Base-by-base conservation (phyloP, 2,329 filamentous ascomycete genomes). In the Biscogniauxia mediterranea region DNA sequence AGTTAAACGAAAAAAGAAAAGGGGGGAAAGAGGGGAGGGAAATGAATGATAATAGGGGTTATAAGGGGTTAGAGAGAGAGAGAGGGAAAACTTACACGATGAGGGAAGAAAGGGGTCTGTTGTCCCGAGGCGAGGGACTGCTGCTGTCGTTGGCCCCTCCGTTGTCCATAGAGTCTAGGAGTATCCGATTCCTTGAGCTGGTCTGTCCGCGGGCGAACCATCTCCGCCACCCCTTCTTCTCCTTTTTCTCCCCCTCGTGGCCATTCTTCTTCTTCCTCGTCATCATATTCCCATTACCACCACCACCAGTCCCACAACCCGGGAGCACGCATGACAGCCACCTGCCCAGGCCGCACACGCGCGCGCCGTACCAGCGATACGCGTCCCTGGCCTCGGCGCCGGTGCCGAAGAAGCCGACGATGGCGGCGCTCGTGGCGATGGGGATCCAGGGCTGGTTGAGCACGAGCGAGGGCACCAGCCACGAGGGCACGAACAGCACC, bases 331-430 rank as follows among this genome's bases (percentile, higher is more conserved):
- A 20, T 7, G 38, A 6, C 32, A 17, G 42, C 5, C 26, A 55
- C 25, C 50, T 26, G 23, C 46, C 59, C 19, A 73, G 50, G 9
- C 68, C 60, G 8, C 8, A 38, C 5, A 70, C 2, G 2, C 55
- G 23, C 23, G 51, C 19, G 2, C 66, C 66, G 57, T 66, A 68
- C 3, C 46, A 26, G 5, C 82, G 76, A 69, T 86, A 86, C 57
- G 74, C 75, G 60, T 82, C 82, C 62, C 80, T 73, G 11, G 82
- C 81, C 28, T 86, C 83, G 25, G 77, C 77, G n/a, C 81, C 84
- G 61, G 79, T 79, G 53, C 85, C 84, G 59, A 86, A 87, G 71
- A 84, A 85, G 28, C 79, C 51, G 51, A 85, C 81, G 54, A 86
- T 77, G 54, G 80, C 76, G 1, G 82, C 67, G 4, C 77, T 74